These are phyloP conservation scores for Cardamine occulta DNA, from an alignment of 345 rosid species.

Conservation along the genomic window DNA sequence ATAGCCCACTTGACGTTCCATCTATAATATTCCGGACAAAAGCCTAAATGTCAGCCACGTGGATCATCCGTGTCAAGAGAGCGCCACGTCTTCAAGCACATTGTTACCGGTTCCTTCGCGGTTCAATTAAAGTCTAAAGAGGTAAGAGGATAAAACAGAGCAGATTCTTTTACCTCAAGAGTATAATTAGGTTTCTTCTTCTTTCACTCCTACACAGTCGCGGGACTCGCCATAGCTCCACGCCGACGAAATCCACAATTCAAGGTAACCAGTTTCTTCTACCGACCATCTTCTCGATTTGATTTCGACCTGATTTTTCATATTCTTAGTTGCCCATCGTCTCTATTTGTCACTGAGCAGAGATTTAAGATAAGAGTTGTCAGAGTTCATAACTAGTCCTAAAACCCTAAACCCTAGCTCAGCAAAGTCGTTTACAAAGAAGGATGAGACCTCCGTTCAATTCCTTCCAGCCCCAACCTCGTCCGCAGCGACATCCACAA, in stretches of 20 bases:
- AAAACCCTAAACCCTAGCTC: slow-evolving; percentile 36
- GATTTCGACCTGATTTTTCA: neutral
- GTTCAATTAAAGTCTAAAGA: neutral
- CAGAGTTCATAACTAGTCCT: slow-evolving; percentile 12
- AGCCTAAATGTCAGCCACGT: slow-evolving; percentile 10
- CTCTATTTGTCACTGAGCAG: neutral
- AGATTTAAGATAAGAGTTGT: neutral
- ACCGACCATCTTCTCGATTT: neutral
- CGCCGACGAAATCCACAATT: slow-evolving; percentile 28
- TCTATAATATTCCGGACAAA: neutral
- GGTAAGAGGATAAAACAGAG: neutral
- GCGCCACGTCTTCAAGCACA: slow-evolving; percentile 9
- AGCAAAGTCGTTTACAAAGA: neutral
- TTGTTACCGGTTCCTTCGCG: slow-evolving; percentile 5
- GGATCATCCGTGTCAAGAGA: neutral
- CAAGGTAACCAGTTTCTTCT: slow-evolving; percentile 17
- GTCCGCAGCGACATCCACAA: slow-evolving; percentile 18
- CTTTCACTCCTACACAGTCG: slow-evolving; percentile 8
- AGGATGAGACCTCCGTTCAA: slow-evolving; percentile 46
- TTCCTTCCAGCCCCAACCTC: slow-evolving; percentile 33
- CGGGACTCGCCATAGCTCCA: slow-evolving; percentile 16
- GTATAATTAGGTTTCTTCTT: slow-evolving; percentile 23
- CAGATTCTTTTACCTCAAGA: neutral
- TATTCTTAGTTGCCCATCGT: neutral
- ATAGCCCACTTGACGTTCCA: neutral